Conservation (phyloP, 345 rosid species). For the Heritiera fomes region DNA sequence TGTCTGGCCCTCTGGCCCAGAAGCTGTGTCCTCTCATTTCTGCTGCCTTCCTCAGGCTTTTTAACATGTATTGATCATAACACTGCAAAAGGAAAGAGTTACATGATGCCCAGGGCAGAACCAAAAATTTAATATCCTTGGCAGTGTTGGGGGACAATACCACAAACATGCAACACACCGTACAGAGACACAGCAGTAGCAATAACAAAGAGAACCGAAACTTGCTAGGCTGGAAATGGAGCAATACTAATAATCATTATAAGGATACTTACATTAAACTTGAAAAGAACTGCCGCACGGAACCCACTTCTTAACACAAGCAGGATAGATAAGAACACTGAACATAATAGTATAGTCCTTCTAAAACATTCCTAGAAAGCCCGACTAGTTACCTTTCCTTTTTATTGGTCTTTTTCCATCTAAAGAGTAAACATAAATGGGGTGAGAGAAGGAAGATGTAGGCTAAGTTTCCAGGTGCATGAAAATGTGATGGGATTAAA, state of each 20-base stretch:
- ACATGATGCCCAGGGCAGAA: background rate
- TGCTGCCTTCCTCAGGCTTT: conserved; percentile 74
- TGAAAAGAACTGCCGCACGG: background rate
- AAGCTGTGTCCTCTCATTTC: conserved; percentile 74
- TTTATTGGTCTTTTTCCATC: background rate
- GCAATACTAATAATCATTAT: conserved; percentile 7
- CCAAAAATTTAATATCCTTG: background rate
- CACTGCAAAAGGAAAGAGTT: conserved; percentile 48
- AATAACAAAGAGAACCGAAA: conserved; percentile 10
- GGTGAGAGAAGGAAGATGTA: background rate
- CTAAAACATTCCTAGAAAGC: background rate
- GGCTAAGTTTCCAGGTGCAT: background rate
- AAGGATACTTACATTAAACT: background rate
- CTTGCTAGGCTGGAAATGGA: conserved; percentile 1
- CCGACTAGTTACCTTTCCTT: background rate
- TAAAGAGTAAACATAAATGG: background rate
- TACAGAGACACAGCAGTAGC: background rate
- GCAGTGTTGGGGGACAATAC: background rate
- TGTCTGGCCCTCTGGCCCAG: conserved; percentile 94
- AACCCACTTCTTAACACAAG: background rate
- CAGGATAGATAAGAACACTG: background rate
- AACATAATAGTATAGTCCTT: background rate
- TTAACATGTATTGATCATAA: conserved; percentile 79
- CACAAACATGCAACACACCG: background rate
- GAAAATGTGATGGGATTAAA: background rate